Percentiles rank a stretch among this genome's conserved stretches.
Evolutionary conservation across 2,329 filamentous ascomycete species (phyloP).

Genomic region (Epichloe typhina): DNA sequence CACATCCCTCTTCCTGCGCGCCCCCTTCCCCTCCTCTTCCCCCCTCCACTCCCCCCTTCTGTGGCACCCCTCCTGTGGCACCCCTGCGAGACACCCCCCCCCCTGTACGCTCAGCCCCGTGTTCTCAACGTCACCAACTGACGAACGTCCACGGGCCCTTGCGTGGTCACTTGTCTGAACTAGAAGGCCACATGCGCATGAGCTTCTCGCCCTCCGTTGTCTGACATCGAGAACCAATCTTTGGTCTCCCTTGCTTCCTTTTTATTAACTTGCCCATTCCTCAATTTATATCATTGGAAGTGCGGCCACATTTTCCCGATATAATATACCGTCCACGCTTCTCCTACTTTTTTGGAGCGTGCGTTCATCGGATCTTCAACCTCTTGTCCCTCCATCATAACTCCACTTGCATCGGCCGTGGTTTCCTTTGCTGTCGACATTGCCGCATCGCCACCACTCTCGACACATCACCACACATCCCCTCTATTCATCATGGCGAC

Average conservation of each 20-base stretch:
- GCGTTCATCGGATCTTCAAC: not conserved
- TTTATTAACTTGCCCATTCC: conserved; percentile 10
- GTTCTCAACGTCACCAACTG: conserved; percentile 28
- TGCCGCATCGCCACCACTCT: not conserved
- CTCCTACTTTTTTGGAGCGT: not conserved
- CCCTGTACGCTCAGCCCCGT: conserved; percentile 27
- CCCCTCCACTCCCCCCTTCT: conserved; percentile 6
- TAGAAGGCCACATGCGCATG: conserved; percentile 18
- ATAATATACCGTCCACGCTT: conserved; percentile 4
- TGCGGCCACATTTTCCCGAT: conserved; percentile 9
- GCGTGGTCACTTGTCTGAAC: conserved; percentile 15
- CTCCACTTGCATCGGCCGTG: conserved; percentile 3
- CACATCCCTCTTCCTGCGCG: not conserved
- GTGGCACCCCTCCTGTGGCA: conserved; percentile 1
- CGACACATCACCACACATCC: not conserved
- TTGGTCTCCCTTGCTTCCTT: conserved; percentile 11
- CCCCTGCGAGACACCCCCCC: conserved; percentile 3
- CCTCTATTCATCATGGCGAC: conserved; percentile 29
- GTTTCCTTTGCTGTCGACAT: conserved; percentile 4
- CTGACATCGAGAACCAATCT: conserved; percentile 7
- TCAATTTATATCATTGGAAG: conserved; percentile 8
- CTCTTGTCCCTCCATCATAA: not conserved
- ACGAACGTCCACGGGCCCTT: conserved; percentile 20
- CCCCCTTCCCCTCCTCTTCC: conserved; percentile 1
- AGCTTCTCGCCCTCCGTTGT: conserved; percentile 9